These are phyloP conservation scores for Detonula confervacea DNA, from an alignment of 352 stramenopile genomes.

Conservation along the genomic window DNA sequence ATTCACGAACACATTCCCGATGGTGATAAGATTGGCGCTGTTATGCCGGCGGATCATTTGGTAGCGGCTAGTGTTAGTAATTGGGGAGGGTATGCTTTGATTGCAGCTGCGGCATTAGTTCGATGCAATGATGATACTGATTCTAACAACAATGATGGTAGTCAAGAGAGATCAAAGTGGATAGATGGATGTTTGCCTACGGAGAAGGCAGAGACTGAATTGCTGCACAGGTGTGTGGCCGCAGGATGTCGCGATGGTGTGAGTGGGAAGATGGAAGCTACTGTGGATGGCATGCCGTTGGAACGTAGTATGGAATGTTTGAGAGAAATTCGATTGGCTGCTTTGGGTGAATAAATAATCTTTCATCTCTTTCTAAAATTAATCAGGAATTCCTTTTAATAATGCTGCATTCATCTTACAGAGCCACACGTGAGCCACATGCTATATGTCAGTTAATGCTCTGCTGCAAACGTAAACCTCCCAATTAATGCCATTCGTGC, in stretches of 20 bases:
- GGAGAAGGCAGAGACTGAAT: constrained; percentile 65
- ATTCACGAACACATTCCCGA: constrained; percentile 72
- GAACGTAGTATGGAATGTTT: constrained; percentile 77
- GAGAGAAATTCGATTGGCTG: constrained; percentile 62
- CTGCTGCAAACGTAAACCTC: too few species aligned
- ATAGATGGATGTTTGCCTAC: constrained; percentile 67
- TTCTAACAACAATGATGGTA: too few species aligned
- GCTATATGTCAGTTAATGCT: too few species aligned
- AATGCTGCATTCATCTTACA: too few species aligned
- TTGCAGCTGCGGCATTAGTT: constrained; percentile 61
- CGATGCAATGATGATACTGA: constrained; percentile 26
- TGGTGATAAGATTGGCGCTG: constrained; percentile 68
- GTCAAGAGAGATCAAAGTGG: constrained; percentile 35
- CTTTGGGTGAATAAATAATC: background rate
- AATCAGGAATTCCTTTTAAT: too few species aligned
- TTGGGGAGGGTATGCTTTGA: constrained; percentile 85
- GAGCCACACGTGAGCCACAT: too few species aligned
- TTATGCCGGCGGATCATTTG: constrained; percentile 74
- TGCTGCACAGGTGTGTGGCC: constrained; percentile 71
- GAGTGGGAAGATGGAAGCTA: constrained; percentile 69
- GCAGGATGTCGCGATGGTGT: constrained; percentile 81
- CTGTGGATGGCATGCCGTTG: constrained; percentile 84
- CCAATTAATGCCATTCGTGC: too few species aligned
- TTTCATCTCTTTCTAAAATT: too few species aligned
- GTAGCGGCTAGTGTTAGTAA: constrained; percentile 84